Evolutionary conservation across 192 early-diverging fungal genomes (phyloP).

Genomic region (Borealophlyctis nickersoniae): DNA sequence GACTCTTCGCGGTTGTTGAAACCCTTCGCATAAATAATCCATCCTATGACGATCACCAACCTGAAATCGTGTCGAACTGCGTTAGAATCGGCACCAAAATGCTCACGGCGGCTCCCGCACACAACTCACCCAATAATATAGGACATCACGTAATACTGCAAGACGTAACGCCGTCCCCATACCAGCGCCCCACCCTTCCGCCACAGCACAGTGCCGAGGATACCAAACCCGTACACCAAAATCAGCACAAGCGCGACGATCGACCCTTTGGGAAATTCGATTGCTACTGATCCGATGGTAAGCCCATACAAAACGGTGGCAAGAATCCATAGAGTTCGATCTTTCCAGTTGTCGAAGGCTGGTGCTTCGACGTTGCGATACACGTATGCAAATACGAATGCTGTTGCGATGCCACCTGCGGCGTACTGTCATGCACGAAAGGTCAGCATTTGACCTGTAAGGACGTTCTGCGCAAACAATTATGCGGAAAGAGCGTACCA

Average conservation of each 20-base stretch:
- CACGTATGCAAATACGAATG: constrained; percentile 17
- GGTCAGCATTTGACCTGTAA: not conserved
- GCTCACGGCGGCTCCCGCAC: not conserved
- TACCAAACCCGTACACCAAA: constrained; percentile 19
- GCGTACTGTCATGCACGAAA: constrained; percentile 20
- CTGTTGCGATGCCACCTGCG: constrained; percentile 24
- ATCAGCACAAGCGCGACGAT: constrained; percentile 25
- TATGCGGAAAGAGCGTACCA: constrained; percentile 6
- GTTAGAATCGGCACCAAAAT: too few relatives aligned
- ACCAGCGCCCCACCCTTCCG: constrained; percentile 1
- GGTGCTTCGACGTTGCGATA: constrained; percentile 9
- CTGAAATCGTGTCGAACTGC: not conserved
- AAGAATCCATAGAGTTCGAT: constrained; percentile 7
- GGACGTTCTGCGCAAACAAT: not conserved
- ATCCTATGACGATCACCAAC: constrained; percentile 18
- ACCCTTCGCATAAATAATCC: constrained; percentile 18
- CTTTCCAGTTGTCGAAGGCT: not conserved
- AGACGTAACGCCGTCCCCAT: constrained; percentile 12
- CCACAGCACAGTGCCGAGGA: constrained; percentile 17
- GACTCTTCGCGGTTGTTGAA: constrained; percentile 23
- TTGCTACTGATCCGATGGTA: constrained; percentile 31
- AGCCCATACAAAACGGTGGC: constrained; percentile 20
- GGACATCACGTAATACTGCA: constrained; percentile 20
- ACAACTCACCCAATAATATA: too few relatives aligned
- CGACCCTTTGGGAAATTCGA: constrained; percentile 28